Conservation (phyloP, 1,284 basidiomycete genomes). For the Thecaphora thlaspeos region DNA sequence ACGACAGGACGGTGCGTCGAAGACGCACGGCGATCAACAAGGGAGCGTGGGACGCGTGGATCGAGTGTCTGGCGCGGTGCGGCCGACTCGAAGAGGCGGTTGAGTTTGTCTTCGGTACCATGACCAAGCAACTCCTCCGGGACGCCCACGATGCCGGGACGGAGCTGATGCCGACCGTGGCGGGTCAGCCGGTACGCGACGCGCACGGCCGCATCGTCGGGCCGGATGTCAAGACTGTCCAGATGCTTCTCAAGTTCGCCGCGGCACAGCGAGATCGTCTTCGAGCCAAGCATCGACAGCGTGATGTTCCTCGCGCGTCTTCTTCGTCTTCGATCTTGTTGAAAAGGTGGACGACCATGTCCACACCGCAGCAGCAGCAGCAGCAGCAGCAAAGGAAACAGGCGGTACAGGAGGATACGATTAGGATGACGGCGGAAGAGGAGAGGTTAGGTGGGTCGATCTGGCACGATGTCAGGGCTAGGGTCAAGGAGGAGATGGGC, state of each 20-base stretch:
- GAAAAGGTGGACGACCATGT: too few species aligned
- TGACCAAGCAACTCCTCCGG: conserved; percentile 58
- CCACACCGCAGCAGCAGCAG: too few species aligned
- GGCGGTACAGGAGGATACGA: too few species aligned
- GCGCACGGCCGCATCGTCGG: conserved; percentile 14
- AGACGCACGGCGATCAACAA: conserved; percentile 60
- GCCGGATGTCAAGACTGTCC: conserved; percentile 54
- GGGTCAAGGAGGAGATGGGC: conserved; percentile 22
- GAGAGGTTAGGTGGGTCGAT: conserved; percentile 5
- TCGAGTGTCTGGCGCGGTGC: conserved; percentile 82
- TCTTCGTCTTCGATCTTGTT: too few species aligned
- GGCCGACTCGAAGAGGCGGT: conserved; percentile 70
- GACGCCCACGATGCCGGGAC: conserved; percentile 5
- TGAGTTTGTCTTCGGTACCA: conserved; percentile 67
- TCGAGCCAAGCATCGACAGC: too few species aligned
- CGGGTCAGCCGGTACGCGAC: conserved; percentile 10
- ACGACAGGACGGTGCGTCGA: conserved; percentile 59
- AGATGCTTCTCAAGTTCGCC: conserved; percentile 59
- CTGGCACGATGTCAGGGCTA: conserved; percentile 16
- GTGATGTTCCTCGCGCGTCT: not conserved
- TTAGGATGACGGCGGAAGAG: not conserved
- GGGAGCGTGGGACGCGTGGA: conserved; percentile 70
- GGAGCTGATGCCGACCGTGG: not conserved
- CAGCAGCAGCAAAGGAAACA: too few species aligned
- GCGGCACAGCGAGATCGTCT: conserved; percentile 15